Evolutionary conservation across 1,139 yeast species (phyloP), one percentile per base, ranked within the genome.

Genomic region (Zhuliangozyma parablackwelliae): DNA sequence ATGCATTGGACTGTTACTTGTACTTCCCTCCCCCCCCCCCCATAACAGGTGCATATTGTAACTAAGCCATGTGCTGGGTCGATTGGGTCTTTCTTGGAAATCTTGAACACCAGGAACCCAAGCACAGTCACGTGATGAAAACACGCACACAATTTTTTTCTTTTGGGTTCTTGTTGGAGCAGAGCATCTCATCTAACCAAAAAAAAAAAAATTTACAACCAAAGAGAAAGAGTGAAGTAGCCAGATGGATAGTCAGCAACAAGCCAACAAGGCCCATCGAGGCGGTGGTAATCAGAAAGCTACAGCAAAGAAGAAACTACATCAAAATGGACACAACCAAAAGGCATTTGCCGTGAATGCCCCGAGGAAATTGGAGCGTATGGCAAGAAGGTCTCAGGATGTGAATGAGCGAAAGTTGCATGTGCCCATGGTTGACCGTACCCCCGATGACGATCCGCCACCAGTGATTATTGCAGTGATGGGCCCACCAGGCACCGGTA

Each of bases 401-500:
- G 81, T 82, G 29, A 82, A 82, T 47, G 98, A 94, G 59, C 82
- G 76, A 57, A 85, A 80, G 57, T 74, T 85, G 54, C 98, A 92
- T 69, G 97, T 90, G 24, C 98, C 98, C 11, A 89, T 92, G 97
- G 85, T 92, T 36, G 96, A 92, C 56, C 73, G 98, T 51, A 89
- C 97, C 0, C 97, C 98, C 0, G 98, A 92, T 40, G 97, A 90
- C 51, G 94, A 84, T 54, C 97, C 98, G 1, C 97, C 98, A 28
- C 98, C 98, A 38, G 84, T 92, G 20, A 82, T 94, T 40, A 88
- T 94, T 28, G 97, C 97, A 0, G 96, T 92, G 6, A 97, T 92
- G 12, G 99, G 99, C 0, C 99, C 99, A 8, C 96, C 96, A 7
- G 99, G 99, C 10, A 92, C 97, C 1, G 99, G 99, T 46, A 94